A percentile compares a stretch with the other conserved stretches of the same genome.
phyloP scores from a whole-genome alignment of 352 stramenopile species.

The Pythium insidiosum region DNA sequence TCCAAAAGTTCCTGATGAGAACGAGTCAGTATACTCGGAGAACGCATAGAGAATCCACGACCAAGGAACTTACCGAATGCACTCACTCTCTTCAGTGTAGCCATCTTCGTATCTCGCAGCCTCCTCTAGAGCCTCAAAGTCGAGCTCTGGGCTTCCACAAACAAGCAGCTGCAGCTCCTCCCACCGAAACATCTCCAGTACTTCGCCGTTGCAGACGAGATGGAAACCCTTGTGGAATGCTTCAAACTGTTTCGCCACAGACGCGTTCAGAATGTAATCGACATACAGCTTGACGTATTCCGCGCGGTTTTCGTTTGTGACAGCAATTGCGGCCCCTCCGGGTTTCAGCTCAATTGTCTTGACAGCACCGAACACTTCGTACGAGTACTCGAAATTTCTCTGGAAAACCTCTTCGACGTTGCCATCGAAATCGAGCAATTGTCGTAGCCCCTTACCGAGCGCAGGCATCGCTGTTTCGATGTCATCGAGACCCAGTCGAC shows the following conservation, averaged over 20 bases:
- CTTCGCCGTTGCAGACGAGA: slow-evolving; percentile 61
- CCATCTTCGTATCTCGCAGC: slow-evolving; percentile 72
- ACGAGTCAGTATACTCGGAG: neutral
- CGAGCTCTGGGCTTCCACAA: slow-evolving; percentile 62
- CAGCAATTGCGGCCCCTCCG: slow-evolving; percentile 40
- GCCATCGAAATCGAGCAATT: slow-evolving; percentile 58
- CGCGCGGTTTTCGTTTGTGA: slow-evolving; percentile 57
- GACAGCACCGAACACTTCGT: slow-evolving; percentile 70
- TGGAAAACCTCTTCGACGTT: slow-evolving; percentile 66
- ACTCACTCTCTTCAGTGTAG: slow-evolving; percentile 52
- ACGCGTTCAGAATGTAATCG: slow-evolving; percentile 60
- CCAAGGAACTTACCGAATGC: slow-evolving; percentile 34
- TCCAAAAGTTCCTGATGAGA: slow-evolving; percentile 61
- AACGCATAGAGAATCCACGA: neutral
- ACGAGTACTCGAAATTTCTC: slow-evolving; percentile 73
- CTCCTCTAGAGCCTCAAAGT: slow-evolving; percentile 72
- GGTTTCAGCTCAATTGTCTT: slow-evolving; percentile 75
- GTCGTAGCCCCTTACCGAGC: slow-evolving; percentile 51
- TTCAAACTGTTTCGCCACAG: slow-evolving; percentile 48
- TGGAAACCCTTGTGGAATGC: slow-evolving; percentile 75
- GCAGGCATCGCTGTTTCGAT: slow-evolving; percentile 46
- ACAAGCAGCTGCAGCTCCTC: slow-evolving; percentile 74
- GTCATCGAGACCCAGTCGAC: slow-evolving; percentile 38
- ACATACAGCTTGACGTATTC: slow-evolving; percentile 73
- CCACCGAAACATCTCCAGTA: slow-evolving; percentile 72